phyloP scores from a whole-genome alignment of 495 filamentous ascomycete species.

The Trichoderma orchidacearum region DNA sequence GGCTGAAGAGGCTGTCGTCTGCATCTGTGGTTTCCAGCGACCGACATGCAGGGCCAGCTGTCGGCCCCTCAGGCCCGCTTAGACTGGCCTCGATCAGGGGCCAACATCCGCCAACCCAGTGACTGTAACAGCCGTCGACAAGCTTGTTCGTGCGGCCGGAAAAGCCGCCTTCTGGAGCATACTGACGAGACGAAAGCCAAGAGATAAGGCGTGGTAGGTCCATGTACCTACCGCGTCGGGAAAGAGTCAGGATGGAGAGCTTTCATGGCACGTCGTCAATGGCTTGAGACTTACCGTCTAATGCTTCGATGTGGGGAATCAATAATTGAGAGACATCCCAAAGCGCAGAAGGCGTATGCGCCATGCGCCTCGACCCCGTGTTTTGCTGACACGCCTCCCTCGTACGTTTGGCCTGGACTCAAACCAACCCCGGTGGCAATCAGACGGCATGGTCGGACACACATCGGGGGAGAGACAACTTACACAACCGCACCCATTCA shows the following conservation, averaged over 20 bases:
- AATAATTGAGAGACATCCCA: slow-evolving; percentile 75
- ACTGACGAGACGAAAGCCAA: slow-evolving; percentile 83
- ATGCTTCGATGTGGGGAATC: slow-evolving; percentile 63
- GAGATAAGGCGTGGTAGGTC: slow-evolving; percentile 62
- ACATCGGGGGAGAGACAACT: slow-evolving; percentile 14
- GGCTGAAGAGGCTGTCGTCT: slow-evolving; percentile 49
- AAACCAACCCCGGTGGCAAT: too few relatives aligned
- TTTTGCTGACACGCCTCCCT: slow-evolving; percentile 77
- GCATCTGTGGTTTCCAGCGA: slow-evolving; percentile 3
- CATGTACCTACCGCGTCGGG: slow-evolving; percentile 46
- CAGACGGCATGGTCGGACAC: slow-evolving; percentile 1
- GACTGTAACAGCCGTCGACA: slow-evolving; percentile 94
- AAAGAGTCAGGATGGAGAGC: slow-evolving; percentile 2
- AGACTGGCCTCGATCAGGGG: slow-evolving; percentile 75
- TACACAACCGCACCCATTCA: slow-evolving; percentile 74
- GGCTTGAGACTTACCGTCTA: slow-evolving; percentile 32
- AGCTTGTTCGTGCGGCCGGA: slow-evolving; percentile 94
- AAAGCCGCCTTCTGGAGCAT: slow-evolving; percentile 83
- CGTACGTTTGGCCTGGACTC: slow-evolving; percentile 76
- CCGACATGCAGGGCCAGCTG: slow-evolving; percentile 3
- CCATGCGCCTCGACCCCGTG: slow-evolving; percentile 88
- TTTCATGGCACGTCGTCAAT: slow-evolving; percentile 6
- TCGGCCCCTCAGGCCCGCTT: slow-evolving; percentile 23
- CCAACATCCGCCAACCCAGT: slow-evolving; percentile 95
- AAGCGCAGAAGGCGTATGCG: slow-evolving; percentile 88